Evolutionary conservation across 139 green algal species (phyloP).

Genomic region (Chlamydomonas asymmetrica): DNA sequence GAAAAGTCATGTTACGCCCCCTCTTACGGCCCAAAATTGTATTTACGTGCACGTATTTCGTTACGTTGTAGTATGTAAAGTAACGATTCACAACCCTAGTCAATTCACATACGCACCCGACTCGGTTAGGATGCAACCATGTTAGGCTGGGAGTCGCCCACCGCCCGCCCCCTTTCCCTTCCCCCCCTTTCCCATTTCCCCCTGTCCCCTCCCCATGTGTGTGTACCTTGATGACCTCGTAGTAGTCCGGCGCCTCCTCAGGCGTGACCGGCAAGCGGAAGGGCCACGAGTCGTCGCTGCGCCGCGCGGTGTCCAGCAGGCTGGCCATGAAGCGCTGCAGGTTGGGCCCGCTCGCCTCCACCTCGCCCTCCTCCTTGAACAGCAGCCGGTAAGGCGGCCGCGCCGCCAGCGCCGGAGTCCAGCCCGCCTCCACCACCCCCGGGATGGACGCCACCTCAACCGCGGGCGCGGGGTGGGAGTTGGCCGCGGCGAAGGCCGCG

Average conservation of each 20-base stretch:
- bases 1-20: too few relatives aligned
- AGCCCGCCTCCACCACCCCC: conserved; percentile 85
- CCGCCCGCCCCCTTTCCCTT: not conserved
- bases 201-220: not conserved
- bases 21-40: too few relatives aligned
- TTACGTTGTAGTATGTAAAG: too few relatives aligned
- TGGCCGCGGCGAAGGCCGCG: not conserved
- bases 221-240: conserved; percentile 69
- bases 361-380: conserved; percentile 28
- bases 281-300: conserved; percentile 81
- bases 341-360: conserved; percentile 33
- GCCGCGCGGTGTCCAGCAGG: conserved; percentile 43
- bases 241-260: conserved; percentile 92
- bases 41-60: too few relatives aligned
- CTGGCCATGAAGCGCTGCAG: conserved; percentile 63
- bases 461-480: conserved; percentile 42
- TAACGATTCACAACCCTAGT: too few relatives aligned
- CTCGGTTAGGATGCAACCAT: not conserved
- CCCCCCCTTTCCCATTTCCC: not conserved
- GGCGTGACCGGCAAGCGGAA: conserved; percentile 81
- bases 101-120: too few relatives aligned
- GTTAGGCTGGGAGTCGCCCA: not conserved
- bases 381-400: conserved; percentile 35
- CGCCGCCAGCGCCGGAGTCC: conserved; percentile 37
- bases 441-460: too few relatives aligned